Conservation (phyloP, 2,329 filamentous ascomycete species). For the Colletotrichum sp. region DNA sequence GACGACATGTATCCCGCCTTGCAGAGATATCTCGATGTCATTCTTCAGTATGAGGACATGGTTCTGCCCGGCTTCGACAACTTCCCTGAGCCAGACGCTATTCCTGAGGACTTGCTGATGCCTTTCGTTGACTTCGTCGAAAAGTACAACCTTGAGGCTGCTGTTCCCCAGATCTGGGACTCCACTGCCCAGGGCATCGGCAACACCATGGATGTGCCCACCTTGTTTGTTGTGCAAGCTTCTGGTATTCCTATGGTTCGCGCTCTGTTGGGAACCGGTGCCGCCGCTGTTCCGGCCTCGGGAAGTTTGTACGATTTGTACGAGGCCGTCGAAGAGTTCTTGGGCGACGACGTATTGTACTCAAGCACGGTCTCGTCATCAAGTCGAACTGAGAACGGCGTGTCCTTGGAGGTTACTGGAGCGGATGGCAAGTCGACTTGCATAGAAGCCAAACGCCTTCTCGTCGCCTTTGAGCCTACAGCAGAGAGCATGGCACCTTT, state of each 20-base stretch:
- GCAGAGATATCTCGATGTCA: constrained; percentile 30
- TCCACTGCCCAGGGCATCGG: constrained; percentile 23
- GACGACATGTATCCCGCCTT: constrained; percentile 29
- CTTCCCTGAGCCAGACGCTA: constrained; percentile 43
- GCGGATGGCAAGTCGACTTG: constrained; percentile 5
- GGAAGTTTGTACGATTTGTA: constrained; percentile 24
- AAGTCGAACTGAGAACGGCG: constrained; percentile 15
- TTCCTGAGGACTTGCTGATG: constrained; percentile 51
- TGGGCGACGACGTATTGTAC: constrained; percentile 26
- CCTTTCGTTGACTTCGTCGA: constrained; percentile 51
- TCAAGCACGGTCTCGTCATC: constrained; percentile 21
- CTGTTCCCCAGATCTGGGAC: constrained; percentile 34
- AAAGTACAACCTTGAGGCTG: constrained; percentile 49
- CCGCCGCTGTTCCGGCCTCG: constrained; percentile 22
- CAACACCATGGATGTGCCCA: constrained; percentile 21
- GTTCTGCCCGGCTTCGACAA: constrained; percentile 38
- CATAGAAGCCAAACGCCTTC: constrained; percentile 26
- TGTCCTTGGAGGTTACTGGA: constrained; percentile 18
- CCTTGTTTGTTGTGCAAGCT: constrained; percentile 21
- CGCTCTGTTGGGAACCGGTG: constrained; percentile 22
- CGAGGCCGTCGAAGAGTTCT: constrained; percentile 18
- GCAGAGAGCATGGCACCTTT: constrained; percentile 24
- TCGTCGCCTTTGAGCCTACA: constrained; percentile 27
- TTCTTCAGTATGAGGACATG: constrained; percentile 34
- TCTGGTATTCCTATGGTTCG: constrained; percentile 24